Percentiles rank a stretch among this genome's conserved stretches.
Evolutionary conservation across 208 protist genomes (phyloP).

Genomic region (Trypanosoma scelopori): DNA sequence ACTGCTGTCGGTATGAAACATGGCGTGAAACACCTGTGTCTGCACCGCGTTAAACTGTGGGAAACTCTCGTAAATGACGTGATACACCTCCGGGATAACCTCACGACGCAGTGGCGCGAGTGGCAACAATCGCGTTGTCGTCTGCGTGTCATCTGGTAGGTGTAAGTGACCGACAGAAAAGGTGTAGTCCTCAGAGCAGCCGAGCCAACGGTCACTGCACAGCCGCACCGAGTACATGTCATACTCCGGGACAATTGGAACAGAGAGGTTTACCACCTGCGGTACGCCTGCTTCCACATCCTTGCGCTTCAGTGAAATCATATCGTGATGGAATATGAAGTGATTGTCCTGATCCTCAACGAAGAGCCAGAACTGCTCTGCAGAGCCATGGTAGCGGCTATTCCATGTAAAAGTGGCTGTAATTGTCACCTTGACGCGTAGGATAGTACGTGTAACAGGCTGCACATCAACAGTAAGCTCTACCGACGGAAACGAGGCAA

Average conservation of each 20-base stretch:
- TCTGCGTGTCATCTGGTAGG: slow-evolving; percentile 92
- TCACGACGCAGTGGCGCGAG: slow-evolving; percentile 93
- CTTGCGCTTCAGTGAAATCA: slow-evolving; percentile 78
- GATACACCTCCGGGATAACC: slow-evolving; percentile 88
- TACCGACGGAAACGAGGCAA: slow-evolving; percentile 92
- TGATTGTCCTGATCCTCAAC: slow-evolving; percentile 97
- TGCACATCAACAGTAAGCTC: slow-evolving; percentile 90
- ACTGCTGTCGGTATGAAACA: slow-evolving; percentile 98
- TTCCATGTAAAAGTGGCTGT: slow-evolving; percentile 94
- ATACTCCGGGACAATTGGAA: slow-evolving; percentile 97
- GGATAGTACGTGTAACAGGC: slow-evolving; percentile 97
- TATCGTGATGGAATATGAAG: slow-evolving; percentile 93
- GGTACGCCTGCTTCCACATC: slow-evolving; percentile 74
- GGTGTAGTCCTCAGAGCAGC: slow-evolving; percentile 82
- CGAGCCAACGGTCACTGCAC: slow-evolving; percentile 95
- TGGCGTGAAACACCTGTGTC: slow-evolving; percentile 98
- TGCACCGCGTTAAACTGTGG: slow-evolving; percentile 99
- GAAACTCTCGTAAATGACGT: slow-evolving; percentile 91
- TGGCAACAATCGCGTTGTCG: slow-evolving; percentile 95
- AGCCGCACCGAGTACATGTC: slow-evolving; percentile 96
- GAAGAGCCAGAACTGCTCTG: slow-evolving; percentile 95
- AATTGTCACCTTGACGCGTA: slow-evolving; percentile 93
- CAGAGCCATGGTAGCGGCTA: slow-evolving; percentile 90
- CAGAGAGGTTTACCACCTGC: slow-evolving; percentile 92
- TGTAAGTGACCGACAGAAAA: slow-evolving; percentile 96